phyloP scores from a whole-genome alignment of 768 basidiomycete genomes.

The Boletus tylopilopsis region DNA sequence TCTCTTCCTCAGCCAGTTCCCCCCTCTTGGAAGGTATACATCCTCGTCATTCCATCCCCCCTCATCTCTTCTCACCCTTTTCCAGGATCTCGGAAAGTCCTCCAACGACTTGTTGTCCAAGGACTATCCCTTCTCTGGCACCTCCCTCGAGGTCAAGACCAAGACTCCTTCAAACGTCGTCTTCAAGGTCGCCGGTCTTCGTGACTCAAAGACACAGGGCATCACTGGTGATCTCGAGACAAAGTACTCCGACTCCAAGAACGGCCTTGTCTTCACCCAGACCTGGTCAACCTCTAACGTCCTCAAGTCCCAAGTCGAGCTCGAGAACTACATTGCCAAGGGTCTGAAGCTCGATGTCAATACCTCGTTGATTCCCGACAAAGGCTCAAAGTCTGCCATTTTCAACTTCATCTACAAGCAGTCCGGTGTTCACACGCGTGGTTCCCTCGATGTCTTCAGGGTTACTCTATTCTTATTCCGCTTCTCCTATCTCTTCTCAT shows the following conservation, averaged over 20 bases:
- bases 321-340: slow-evolving; percentile 96
- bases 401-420: slow-evolving; percentile 91
- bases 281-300: slow-evolving; percentile 94
- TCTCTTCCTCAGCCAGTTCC: slow-evolving; percentile 94
- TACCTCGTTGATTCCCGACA: slow-evolving; percentile 82
- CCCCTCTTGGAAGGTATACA: slow-evolving; percentile 87
- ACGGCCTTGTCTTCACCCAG: slow-evolving; percentile 92
- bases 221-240: slow-evolving; percentile 93
- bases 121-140: slow-evolving; percentile 83
- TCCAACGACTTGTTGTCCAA: slow-evolving; percentile 90
- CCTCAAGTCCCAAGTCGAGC: slow-evolving; percentile 87
- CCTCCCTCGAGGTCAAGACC: slow-evolving; percentile 81
- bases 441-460: slow-evolving; percentile 91
- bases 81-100: slow-evolving; percentile 92
- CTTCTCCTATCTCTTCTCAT: not conserved
- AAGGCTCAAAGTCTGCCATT: slow-evolving; percentile 80
- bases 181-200: slow-evolving; percentile 89
- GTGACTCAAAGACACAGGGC: slow-evolving; percentile 65
- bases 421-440: slow-evolving; percentile 90
- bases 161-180: slow-evolving; percentile 83
- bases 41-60: not conserved
- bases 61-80: not conserved
- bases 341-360: slow-evolving; percentile 94
- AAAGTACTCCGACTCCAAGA: slow-evolving; percentile 88
- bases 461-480: slow-evolving; percentile 38